These are phyloP conservation scores for Trichosanthes cucumerina DNA, from an alignment of 306 rosid species.

Conservation along the genomic window DNA sequence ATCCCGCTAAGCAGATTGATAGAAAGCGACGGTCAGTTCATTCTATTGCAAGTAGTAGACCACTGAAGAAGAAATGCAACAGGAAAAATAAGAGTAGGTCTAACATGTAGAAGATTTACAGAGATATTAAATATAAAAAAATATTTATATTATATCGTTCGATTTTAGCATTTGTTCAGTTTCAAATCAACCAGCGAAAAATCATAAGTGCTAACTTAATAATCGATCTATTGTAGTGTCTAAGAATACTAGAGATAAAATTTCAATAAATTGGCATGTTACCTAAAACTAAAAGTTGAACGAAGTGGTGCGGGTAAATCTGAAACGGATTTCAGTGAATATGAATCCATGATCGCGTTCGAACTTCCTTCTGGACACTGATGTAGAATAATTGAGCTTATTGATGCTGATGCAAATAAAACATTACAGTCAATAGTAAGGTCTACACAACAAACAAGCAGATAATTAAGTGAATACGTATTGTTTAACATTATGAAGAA, in stretches of 20 bases:
- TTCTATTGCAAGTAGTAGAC: background rate
- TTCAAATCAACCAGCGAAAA: background rate
- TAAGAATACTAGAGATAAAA: background rate
- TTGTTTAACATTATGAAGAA: background rate
- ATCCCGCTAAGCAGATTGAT: background rate
- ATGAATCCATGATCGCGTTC: conserved; percentile 45
- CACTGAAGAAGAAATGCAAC: background rate
- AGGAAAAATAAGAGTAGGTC: background rate
- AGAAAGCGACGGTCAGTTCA: background rate
- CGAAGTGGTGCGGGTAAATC: conserved; percentile 74
- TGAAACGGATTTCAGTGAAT: conserved; percentile 63
- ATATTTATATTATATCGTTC: background rate
- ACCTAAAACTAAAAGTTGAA: conserved; percentile 82
- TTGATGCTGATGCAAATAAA: background rate
- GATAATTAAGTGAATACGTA: background rate
- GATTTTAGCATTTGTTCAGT: background rate
- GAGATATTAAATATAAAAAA: background rate
- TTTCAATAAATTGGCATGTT: background rate
- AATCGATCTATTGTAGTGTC: background rate
- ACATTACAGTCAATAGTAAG: background rate
- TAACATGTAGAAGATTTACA: background rate
- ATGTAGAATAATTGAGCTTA: background rate
- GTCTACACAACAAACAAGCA: background rate
- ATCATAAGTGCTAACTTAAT: background rate
- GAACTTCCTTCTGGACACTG: conserved; percentile 7